These are phyloP conservation scores for Myotisia sp. DNA, from an alignment of 2,329 filamentous ascomycete species.

Conservation along the genomic window DNA sequence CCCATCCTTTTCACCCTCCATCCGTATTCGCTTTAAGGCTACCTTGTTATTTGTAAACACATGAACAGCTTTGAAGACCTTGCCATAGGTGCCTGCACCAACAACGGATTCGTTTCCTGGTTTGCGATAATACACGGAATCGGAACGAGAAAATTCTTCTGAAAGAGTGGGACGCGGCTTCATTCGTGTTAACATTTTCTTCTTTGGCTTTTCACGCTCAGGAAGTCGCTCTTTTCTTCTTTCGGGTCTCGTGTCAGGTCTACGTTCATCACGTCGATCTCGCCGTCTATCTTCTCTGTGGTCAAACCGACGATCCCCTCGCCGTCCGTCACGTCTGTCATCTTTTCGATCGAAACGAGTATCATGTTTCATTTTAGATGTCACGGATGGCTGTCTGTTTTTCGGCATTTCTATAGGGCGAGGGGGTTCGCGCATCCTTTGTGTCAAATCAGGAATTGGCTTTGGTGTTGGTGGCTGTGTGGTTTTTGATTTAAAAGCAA, in stretches of 20 bases:
- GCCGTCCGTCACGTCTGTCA: constrained; percentile 24
- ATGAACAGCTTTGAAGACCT: constrained; percentile 85
- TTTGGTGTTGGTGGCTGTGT: constrained; percentile 41
- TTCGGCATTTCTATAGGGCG: constrained; percentile 23
- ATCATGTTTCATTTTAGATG: constrained; percentile 28
- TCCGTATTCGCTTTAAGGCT: constrained; percentile 94
- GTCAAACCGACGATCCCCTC: constrained; percentile 30
- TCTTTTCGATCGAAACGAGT: constrained; percentile 29
- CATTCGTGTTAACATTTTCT: constrained; percentile 51
- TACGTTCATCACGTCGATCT: constrained; percentile 12
- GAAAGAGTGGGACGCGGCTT: constrained; percentile 59
- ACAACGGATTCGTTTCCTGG: constrained; percentile 96
- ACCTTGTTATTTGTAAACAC: constrained; percentile 63
- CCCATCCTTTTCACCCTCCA: constrained; percentile 98
- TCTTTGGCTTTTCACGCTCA: constrained; percentile 38
- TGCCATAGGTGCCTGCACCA: constrained; percentile 85
- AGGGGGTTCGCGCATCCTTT: constrained; percentile 32
- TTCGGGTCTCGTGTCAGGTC: constrained; percentile 18
- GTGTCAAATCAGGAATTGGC: constrained; percentile 36
- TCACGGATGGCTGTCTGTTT: constrained; percentile 25
- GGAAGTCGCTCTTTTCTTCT: constrained; percentile 37
- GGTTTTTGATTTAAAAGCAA: constrained; percentile 75
- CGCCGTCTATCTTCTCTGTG: constrained; percentile 26
- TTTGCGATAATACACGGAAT: constrained; percentile 88
- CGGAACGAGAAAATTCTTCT: constrained; percentile 58